Evolutionary conservation across 108 stramenopile genomes (phyloP).

Genomic region (Skeletonema marinoi): DNA sequence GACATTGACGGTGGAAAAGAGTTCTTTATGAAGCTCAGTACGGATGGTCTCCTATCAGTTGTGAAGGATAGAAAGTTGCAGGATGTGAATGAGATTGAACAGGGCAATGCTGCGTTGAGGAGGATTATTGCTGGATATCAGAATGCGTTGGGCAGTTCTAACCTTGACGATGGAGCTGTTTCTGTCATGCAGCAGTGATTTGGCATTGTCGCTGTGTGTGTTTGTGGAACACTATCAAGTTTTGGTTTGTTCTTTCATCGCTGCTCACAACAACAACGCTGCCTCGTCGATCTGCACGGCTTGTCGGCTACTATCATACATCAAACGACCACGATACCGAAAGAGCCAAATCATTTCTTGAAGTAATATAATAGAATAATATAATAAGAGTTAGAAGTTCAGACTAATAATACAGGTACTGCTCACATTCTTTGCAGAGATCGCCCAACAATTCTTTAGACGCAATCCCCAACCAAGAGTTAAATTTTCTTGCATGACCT

Average conservation of each 20-base stretch:
- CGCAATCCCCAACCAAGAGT: constrained; percentile 13
- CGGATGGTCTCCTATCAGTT: constrained; percentile 11
- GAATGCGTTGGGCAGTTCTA: constrained; percentile 5
- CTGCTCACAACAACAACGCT: too few relatives aligned
- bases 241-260: too few relatives aligned
- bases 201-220: not conserved
- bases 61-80: not conserved
- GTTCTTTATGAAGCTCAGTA: constrained; percentile 11
- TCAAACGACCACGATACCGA: not conserved
- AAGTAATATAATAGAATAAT: not conserved
- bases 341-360: not conserved
- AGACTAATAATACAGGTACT: constrained; percentile 35
- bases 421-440: constrained; percentile 14
- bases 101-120: constrained; percentile 25
- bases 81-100: constrained; percentile 16
- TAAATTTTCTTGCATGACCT: constrained; percentile 28
- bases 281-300: too few relatives aligned
- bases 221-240: too few relatives aligned
- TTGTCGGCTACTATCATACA: too few relatives aligned
- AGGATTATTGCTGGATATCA: constrained; percentile 40
- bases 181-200: not conserved
- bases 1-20: constrained; percentile 22
- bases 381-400: constrained; percentile 6
- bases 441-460: constrained; percentile 10
- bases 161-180: not conserved